Conservation (phyloP, 768 basidiomycete genomes). For the Rhodotorula babjevae region DNA sequence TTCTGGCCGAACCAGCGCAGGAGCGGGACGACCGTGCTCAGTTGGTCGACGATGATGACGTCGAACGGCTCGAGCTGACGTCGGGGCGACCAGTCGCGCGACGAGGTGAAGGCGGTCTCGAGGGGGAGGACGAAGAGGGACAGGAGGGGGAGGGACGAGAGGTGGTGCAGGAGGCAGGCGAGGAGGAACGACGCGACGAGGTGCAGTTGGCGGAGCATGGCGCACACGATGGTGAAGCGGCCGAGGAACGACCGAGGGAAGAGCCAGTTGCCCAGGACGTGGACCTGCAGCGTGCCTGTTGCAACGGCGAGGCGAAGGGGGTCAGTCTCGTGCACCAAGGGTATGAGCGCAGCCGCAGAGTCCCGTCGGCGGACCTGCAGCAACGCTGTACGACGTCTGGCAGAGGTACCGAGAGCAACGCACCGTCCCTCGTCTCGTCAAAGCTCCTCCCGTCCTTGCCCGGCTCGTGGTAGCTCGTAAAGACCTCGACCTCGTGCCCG, state of each 20-base stretch:
- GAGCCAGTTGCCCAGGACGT: conserved; percentile 62
- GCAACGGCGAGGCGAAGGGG: too few relatives aligned
- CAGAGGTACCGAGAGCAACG: background rate
- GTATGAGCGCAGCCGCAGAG: too few relatives aligned
- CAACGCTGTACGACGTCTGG: too few relatives aligned
- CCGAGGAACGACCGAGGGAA: conserved; percentile 75
- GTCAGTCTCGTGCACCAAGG: too few relatives aligned
- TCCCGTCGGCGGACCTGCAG: too few relatives aligned
- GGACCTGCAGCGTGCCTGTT: conserved; percentile 72
- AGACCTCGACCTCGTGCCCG: conserved; percentile 81
- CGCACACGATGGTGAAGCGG: conserved; percentile 80
- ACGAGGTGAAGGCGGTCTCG: conserved; percentile 25
- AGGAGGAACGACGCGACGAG: conserved; percentile 64
- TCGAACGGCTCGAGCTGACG: conserved; percentile 52
- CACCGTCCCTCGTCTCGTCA: conserved; percentile 87
- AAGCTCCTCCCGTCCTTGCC: conserved; percentile 63
- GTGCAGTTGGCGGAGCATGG: conserved; percentile 82
- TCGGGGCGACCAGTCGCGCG: conserved; percentile 27
- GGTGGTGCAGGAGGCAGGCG: conserved; percentile 41
- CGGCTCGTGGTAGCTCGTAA: conserved; percentile 87
- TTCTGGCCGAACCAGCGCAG: conserved; percentile 62
- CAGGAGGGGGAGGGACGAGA: conserved; percentile 38
- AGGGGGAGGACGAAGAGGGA: conserved; percentile 14
- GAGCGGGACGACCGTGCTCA: conserved; percentile 84
- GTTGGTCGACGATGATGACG: conserved; percentile 89